phyloP scores from a whole-genome alignment of 257 asterid species.

The Nicotiana obtusifolia region DNA sequence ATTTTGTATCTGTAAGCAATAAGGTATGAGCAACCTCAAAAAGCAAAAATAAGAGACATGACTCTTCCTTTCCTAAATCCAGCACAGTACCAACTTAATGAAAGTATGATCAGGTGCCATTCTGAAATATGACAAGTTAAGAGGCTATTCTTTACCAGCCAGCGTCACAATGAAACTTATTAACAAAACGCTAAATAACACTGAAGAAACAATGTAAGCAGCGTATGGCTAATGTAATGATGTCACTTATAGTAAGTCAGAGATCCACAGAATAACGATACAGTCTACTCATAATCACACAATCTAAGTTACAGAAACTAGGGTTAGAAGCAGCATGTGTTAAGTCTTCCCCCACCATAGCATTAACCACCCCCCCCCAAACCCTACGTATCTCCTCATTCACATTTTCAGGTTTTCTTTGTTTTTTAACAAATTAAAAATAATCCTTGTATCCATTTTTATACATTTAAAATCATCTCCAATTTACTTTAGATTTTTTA shows the following conservation, averaged over 20 bases:
- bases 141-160: neutral
- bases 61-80: neutral
- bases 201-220: neutral
- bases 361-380: neutral
- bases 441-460: neutral
- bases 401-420: neutral
- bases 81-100: neutral
- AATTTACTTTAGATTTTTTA: no score
- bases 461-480: neutral
- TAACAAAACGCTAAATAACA: neutral
- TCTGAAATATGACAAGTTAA: neutral
- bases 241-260: neutral
- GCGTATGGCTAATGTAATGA: neutral
- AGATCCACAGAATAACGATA: neutral
- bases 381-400: neutral
- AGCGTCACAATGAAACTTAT: neutral
- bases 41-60: neutral
- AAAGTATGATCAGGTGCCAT: neutral
- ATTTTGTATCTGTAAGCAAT: conserved; percentile 52
- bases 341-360: neutral
- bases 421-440: no score
- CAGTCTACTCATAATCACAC: neutral
- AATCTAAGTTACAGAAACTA: neutral
- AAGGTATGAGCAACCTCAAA: neutral
- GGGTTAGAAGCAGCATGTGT: no score